phyloP scores from a whole-genome alignment of 257 asterid genomes.

The Solanum sparsipilum region DNA sequence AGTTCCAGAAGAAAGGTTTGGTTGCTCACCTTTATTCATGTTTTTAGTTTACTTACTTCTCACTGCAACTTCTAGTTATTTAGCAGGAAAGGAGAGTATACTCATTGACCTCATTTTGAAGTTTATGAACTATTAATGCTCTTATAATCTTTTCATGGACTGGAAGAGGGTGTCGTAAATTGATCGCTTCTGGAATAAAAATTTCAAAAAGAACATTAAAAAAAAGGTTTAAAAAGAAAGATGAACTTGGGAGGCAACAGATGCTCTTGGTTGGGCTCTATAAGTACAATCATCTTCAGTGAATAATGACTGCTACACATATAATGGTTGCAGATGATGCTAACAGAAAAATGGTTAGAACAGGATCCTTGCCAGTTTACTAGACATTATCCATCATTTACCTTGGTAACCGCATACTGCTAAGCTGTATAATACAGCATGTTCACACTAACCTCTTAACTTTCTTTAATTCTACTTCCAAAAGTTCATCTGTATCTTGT shows the following conservation, averaged over 20 bases:
- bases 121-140: neutral
- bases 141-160: neutral
- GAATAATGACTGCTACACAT: neutral
- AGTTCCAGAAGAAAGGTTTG: slow-evolving; percentile 56
- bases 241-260: neutral
- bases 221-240: neutral
- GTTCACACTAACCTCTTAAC: neutral
- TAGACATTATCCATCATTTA: neutral
- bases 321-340: neutral
- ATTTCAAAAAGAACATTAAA: neutral
- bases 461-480: neutral
- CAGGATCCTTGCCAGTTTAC: neutral
- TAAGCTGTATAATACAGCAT: neutral
- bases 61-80: neutral
- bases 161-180: neutral
- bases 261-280: neutral
- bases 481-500: neutral
- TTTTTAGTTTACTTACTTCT: neutral
- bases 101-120: neutral
- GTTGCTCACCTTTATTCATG: neutral
- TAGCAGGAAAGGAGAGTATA: neutral
- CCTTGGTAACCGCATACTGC: neutral
- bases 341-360: neutral
- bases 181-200: neutral
- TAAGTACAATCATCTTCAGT: neutral